These are phyloP conservation scores for Colletotrichum simmondsii DNA, from an alignment of 2,329 filamentous ascomycete genomes.

Conservation along the genomic window DNA sequence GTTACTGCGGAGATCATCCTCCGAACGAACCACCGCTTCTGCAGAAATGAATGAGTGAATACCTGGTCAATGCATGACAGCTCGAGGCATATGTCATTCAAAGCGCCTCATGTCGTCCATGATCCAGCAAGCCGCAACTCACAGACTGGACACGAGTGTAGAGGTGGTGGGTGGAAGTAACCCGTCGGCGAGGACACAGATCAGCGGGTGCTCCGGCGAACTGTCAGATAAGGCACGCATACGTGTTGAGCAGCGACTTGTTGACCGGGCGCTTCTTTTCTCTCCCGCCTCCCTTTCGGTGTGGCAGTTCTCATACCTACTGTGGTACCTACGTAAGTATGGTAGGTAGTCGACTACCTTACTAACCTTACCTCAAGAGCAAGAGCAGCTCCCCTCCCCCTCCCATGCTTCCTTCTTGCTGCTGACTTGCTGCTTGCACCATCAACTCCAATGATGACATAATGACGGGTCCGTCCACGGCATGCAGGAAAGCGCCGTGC, in stretches of 20 bases:
- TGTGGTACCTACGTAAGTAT: too few relatives aligned
- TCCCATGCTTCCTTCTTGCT: too few relatives aligned
- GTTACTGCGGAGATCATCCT: background rate
- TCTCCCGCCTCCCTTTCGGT: background rate
- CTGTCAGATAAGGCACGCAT: conserved; percentile 29
- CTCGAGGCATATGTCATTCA: background rate
- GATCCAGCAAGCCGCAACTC: background rate
- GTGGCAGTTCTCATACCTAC: background rate
- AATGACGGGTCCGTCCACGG: conserved; percentile 15
- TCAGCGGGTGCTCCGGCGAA: conserved; percentile 13
- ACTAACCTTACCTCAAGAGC: too few relatives aligned
- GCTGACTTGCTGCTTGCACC: background rate
- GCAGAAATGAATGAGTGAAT: background rate
- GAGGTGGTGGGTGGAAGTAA: background rate
- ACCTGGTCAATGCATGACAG: background rate
- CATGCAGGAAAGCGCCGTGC: conserved; percentile 1
- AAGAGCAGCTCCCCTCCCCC: too few relatives aligned
- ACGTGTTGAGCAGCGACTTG: conserved; percentile 22
- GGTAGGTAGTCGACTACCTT: too few relatives aligned
- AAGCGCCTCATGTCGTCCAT: background rate
- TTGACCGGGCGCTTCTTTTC: background rate
- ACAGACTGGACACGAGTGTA: background rate
- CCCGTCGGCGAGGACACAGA: conserved; percentile 16
- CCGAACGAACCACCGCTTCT: background rate
- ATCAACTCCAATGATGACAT: conserved; percentile 11